Conservation (phyloP, 2,329 filamentous ascomycete genomes). For the Diatrype stigma region DNA sequence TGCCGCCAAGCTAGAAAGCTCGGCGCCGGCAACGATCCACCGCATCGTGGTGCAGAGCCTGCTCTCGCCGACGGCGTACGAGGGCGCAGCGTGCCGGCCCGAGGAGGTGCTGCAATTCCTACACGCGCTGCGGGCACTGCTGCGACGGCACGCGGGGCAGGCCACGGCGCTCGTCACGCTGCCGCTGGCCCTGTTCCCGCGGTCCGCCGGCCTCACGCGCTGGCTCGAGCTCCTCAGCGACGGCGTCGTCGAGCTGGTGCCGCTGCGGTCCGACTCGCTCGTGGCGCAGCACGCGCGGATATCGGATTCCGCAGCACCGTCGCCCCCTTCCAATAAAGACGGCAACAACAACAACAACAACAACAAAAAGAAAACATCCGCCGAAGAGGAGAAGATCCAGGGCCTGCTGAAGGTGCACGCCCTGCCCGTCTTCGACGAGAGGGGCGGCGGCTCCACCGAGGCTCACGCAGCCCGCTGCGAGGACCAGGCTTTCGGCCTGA, state of each 20-base stretch:
- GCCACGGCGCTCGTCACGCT: slow-evolving; percentile 72
- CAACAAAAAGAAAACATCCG: too few species aligned
- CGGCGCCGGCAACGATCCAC: slow-evolving; percentile 62
- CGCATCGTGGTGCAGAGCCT: slow-evolving; percentile 80
- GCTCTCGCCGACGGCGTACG: slow-evolving; percentile 81
- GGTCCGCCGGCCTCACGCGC: slow-evolving; percentile 68
- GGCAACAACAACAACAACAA: too few species aligned
- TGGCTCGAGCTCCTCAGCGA: slow-evolving; percentile 86
- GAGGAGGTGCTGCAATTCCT: slow-evolving; percentile 74
- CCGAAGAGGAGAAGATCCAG: slow-evolving; percentile 66
- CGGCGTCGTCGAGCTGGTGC: slow-evolving; percentile 77
- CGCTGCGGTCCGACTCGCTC: slow-evolving; percentile 56
- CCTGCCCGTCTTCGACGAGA: slow-evolving; percentile 81
- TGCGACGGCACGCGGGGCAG: slow-evolving; percentile 62
- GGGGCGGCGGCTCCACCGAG: slow-evolving; percentile 72
- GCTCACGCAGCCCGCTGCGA: slow-evolving; percentile 63
- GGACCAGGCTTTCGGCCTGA: slow-evolving; percentile 87
- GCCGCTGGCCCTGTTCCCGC: slow-evolving; percentile 75
- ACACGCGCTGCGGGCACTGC: slow-evolving; percentile 69
- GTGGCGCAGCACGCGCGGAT: slow-evolving; percentile 42
- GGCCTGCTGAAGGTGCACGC: slow-evolving; percentile 81
- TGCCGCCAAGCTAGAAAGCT: slow-evolving; percentile 50
- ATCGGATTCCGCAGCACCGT: slow-evolving; percentile 42
- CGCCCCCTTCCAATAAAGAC: slow-evolving; percentile 25
- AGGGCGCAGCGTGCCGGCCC: slow-evolving; percentile 64